phyloP scores from a whole-genome alignment of 2,329 filamentous ascomycete species.

The Rutstroemia sp. region DNA sequence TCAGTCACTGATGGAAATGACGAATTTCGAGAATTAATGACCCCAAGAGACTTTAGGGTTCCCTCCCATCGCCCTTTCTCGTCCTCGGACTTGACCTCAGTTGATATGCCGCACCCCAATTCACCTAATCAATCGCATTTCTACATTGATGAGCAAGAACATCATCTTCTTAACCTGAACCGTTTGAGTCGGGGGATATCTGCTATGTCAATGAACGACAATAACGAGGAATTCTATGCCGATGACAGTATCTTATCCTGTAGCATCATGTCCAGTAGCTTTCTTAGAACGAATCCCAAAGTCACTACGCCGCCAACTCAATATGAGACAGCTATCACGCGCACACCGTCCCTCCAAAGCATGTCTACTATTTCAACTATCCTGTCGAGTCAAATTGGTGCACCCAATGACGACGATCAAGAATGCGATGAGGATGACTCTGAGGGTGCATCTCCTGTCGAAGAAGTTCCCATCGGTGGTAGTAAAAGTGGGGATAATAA shows the following conservation, averaged over 20 bases:
- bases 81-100: constrained; percentile 12
- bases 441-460: too few species aligned
- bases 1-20: background rate
- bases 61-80: constrained; percentile 13
- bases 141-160: background rate
- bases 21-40: constrained; percentile 1
- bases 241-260: background rate
- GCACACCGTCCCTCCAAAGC: background rate
- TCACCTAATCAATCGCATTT: constrained; percentile 1
- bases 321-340: background rate
- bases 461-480: too few species aligned
- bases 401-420: background rate
- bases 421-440: background rate
- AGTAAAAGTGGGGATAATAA: background rate
- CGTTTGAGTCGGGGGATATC: background rate
- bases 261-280: background rate
- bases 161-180: background rate
- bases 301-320: background rate
- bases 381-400: background rate
- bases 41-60: background rate
- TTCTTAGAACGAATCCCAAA: background rate
- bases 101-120: constrained; percentile 1
- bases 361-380: background rate
- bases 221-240: background rate
- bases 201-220: background rate